Evolutionary conservation across 108 stramenopile genomes (phyloP).

Genomic region (Skeletonema marinoi): DNA sequence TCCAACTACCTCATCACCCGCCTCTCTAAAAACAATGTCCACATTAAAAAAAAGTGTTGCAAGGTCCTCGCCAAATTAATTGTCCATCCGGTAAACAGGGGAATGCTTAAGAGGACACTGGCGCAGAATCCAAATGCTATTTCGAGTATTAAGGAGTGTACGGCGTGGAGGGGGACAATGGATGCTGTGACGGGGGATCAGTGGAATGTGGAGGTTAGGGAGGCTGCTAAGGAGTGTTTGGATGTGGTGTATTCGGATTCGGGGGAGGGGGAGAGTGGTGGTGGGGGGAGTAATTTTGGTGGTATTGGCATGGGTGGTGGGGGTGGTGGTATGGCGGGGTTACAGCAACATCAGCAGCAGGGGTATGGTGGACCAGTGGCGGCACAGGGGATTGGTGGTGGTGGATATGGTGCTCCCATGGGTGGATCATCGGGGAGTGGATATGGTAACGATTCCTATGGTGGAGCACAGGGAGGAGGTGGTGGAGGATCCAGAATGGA

Average conservation of each 20-base stretch:
- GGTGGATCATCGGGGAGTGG: slow-evolving; percentile 36
- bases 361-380: slow-evolving; percentile 14
- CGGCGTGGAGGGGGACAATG: slow-evolving; percentile 85
- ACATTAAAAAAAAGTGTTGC: slow-evolving; percentile 91
- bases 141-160: slow-evolving; percentile 85
- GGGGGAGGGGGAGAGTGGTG: slow-evolving; percentile 4
- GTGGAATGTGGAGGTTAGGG: slow-evolving; percentile 84
- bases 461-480: slow-evolving; percentile 31
- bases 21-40: slow-evolving; percentile 85
- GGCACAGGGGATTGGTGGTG: slow-evolving; percentile 23
- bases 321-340: slow-evolving; percentile 15
- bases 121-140: slow-evolving; percentile 74
- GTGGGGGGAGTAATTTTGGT: slow-evolving; percentile 9
- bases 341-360: slow-evolving; percentile 17
- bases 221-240: slow-evolving; percentile 94
- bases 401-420: slow-evolving; percentile 40
- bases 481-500: slow-evolving; percentile 64
- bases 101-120: slow-evolving; percentile 90
- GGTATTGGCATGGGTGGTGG: background rate
- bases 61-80: slow-evolving; percentile 77
- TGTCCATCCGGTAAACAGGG: slow-evolving; percentile 54
- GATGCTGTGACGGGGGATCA: slow-evolving; percentile 97
- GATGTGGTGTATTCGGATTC: slow-evolving; percentile 92
- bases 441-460: slow-evolving; percentile 7
- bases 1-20: slow-evolving; percentile 72